Base-by-base conservation (phyloP, 345 rosid species). In the Passiflora organensis region DNA sequence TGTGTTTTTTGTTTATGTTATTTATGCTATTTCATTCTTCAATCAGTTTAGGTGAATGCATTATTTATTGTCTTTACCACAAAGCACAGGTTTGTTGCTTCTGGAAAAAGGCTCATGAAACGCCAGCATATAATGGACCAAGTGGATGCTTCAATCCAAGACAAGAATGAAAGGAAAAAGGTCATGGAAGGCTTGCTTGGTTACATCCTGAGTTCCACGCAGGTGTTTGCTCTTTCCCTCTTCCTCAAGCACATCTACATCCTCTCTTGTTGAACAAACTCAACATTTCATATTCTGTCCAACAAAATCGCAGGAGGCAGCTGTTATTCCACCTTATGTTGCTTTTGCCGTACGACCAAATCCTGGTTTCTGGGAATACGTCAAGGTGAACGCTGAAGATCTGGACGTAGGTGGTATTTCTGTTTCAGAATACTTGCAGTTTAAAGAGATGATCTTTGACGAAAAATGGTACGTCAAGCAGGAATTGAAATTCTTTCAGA, bases 341-440 rank as follows among this genome's bases (percentile, higher is more conserved):
- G 95, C 89, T 9, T 56, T 93, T 45, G 95, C 99, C 0, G 91
- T 77, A 41, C 75, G 99, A 65, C 96, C 85, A 4, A 84, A 70
- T 53, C 97, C 97, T 3, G 99, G 97, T 11, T 77, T 69, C 65
- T 93, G 95, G 94, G 99, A 89, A 62, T 84, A 71, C 54, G 89
- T 93, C 42, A 86, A 78, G 58, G 99, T 93, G 48, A 74, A 82
- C 36, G 65, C 85, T 41, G 77, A 72, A 19, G 78, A 81, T 51
- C 65, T 93, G 43, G 50, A 73, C 0, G 96, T 83, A 0, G 93
- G 81, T 14, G 86, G 68, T 39, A 81, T 86, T 59, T 68, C 64
- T 18, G 65, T 69, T 3, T 66, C 82, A 0, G 91, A 93, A 28
- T 93, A 80, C 78, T 75, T 93, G 68, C 72, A 71, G 72, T 78